Evolutionary conservation across 495 filamentous ascomycete genomes (phyloP).

Genomic region (Parathielavia hyrcaniae): DNA sequence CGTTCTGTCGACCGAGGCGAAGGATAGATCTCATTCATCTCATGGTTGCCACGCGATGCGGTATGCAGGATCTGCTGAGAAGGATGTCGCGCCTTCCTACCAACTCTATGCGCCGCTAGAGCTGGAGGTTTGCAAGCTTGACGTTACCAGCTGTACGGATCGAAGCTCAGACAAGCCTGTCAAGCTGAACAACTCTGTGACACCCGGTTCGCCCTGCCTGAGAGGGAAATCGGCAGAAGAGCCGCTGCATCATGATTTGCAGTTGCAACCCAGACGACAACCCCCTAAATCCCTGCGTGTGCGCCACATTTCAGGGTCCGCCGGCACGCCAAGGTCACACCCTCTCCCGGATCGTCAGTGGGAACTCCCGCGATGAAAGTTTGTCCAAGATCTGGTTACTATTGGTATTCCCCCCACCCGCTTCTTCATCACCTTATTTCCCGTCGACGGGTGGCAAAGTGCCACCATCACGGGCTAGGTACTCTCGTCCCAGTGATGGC

Average conservation of each 20-base stretch:
- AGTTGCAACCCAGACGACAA: too few species aligned
- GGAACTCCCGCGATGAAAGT: neutral
- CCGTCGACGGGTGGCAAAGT: neutral
- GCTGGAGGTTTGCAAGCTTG: neutral
- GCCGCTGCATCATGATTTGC: too few species aligned
- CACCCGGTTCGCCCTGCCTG: neutral
- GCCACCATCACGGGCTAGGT: neutral
- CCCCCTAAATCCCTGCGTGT: too few species aligned
- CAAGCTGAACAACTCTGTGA: constrained; percentile 7
- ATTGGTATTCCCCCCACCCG: too few species aligned
- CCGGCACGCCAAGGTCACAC: too few species aligned
- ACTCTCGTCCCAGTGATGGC: neutral
- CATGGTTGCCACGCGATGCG: neutral
- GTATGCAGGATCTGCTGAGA: too few species aligned
- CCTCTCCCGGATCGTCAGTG: neutral
- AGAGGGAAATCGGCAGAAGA: neutral
- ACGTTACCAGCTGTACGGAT: too few species aligned
- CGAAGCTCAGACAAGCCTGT: neutral
- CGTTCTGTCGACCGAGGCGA: too few species aligned
- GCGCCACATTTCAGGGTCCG: too few species aligned
- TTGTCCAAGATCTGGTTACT: too few species aligned
- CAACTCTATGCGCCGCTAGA: neutral
- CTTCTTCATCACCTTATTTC: neutral
- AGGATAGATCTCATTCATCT: neutral
- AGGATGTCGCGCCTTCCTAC: too few species aligned